Evolutionary conservation across 495 filamentous ascomycete genomes (phyloP), one percentile per base, ranked within the genome.

Genomic region (Parathielavia hyrcaniae): DNA sequence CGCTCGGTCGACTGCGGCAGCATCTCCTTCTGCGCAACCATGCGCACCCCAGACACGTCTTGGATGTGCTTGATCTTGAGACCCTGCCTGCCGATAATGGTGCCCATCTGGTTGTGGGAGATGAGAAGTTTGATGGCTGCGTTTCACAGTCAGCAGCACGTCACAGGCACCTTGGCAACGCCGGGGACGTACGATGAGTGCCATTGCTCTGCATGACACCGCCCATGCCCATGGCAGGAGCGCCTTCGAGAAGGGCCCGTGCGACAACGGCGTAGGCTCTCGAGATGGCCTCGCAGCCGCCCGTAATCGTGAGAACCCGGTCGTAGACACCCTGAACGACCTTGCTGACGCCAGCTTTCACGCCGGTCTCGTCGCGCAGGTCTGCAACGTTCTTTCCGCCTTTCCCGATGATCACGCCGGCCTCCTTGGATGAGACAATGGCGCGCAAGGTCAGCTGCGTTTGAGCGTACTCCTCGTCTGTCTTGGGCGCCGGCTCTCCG

Each of bases 1-100:
- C 93, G 87, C 75, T 98, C 93, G n/a, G 93, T 98, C 13, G 93
- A 98, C 71, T 97, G 93, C 26, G 93, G 93, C 35, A 97, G 85
- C 93, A 98, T 97, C 68, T 98, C 93, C 76, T 98, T 98, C 71
- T 97, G 91, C 49, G 93, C 93, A 35, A 97, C 91, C 93, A 98
- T 97, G 63, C 93, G 89, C 56, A 97, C 92, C 60, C 91, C 90
- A 4, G 95, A 97, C 12, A 86, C 85, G 74, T 98, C 95, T 71
- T 98, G 93, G 64, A 98, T 98, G 72, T 96, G 88, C 81, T 98
- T 98, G 78, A 98, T 98, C 78, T 97, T 97, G 59, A 95, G 80
- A 45, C 93, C 93, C 75, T 91, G 87, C 52, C 91, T 86, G 61
- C 93, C 93, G 64, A 98, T 98, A 73, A 98, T 96, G 61, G 93